Evolutionary conservation across 306 rosid genomes (phyloP).

Genomic region (Begonia loranthoides): DNA sequence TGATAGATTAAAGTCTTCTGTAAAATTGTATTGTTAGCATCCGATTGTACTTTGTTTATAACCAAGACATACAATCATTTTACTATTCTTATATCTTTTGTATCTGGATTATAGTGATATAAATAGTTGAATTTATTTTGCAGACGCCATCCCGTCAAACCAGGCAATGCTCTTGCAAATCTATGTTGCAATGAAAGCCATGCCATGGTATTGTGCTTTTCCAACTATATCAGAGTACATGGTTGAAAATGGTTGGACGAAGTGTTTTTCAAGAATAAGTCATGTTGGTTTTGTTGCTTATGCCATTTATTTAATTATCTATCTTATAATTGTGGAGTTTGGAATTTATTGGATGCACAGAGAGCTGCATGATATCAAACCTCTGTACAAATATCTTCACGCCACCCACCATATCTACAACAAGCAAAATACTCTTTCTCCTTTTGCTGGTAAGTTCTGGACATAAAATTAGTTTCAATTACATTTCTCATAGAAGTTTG

Average conservation of each 20-base stretch:
- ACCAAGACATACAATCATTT: too few relatives aligned
- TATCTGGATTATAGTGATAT: conserved; percentile 1
- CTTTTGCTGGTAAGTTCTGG: conserved; percentile 95
- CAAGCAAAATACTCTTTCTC: conserved; percentile 90
- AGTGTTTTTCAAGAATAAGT: conserved; percentile 49
- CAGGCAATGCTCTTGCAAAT: conserved; percentile 80
- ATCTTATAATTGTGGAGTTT: conserved; percentile 65
- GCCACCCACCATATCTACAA: conserved; percentile 86
- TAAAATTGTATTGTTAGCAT: too few relatives aligned
- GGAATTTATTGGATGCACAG: conserved; percentile 91
- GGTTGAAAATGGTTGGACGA: conserved; percentile 73
- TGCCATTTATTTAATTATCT: conserved; percentile 32
- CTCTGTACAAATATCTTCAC: conserved; percentile 84
- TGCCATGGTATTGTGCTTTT: conserved; percentile 80
- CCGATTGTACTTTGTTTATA: too few relatives aligned
- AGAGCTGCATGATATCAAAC: conserved; percentile 85
- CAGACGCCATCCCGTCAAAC: conserved; percentile 76
- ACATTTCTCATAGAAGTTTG: too few relatives aligned
- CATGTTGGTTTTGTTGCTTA: conserved; percentile 49
- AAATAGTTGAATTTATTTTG: conserved; percentile 18
- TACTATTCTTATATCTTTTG: too few relatives aligned
- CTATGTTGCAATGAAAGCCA: conserved; percentile 65
- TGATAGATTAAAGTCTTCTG: too few relatives aligned
- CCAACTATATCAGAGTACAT: conserved; percentile 66
- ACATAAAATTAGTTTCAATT: conserved; percentile 7